Conservation (phyloP, 2,329 filamentous ascomycete species). For the Epichloe sylvatica region DNA sequence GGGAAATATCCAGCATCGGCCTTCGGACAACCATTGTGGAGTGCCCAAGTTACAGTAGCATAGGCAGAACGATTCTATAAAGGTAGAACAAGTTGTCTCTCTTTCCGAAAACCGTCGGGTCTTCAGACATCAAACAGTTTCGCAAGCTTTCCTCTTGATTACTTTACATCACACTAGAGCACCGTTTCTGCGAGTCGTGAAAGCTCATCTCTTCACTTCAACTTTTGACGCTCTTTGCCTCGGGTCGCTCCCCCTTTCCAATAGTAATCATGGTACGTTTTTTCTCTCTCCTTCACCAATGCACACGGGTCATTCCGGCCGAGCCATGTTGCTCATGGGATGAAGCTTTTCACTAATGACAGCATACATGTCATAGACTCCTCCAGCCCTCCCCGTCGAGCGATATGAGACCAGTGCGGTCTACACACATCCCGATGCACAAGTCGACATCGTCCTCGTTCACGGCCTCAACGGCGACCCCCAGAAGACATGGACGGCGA, state of each 20-base stretch:
- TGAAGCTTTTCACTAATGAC: not conserved
- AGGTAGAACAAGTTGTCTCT: slow-evolving; percentile 1
- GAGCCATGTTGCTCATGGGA: not conserved
- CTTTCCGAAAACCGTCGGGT: not conserved
- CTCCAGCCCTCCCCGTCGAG: slow-evolving; percentile 6
- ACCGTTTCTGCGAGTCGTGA: not conserved
- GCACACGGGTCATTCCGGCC: not conserved
- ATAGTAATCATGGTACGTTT: slow-evolving; percentile 1
- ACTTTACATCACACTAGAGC: not conserved
- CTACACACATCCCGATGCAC: slow-evolving; percentile 43
- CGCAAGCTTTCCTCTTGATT: not conserved
- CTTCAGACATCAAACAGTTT: not conserved
- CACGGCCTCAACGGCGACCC: slow-evolving; percentile 55
- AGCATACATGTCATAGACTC: not conserved
- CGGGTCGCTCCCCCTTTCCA: not conserved
- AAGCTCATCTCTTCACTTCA: not conserved
- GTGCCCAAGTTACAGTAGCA: not conserved
- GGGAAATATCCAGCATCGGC: not conserved
- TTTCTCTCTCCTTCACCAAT: too few relatives aligned
- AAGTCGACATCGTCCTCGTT: slow-evolving; percentile 53
- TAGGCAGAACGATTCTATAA: not conserved
- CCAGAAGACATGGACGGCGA: slow-evolving; percentile 45
- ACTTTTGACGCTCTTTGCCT: not conserved
- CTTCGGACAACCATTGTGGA: not conserved
- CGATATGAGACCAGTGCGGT: slow-evolving; percentile 47